phyloP scores from a whole-genome alignment of 495 filamentous ascomycete species.

The Podospora pseudoanserina region DNA sequence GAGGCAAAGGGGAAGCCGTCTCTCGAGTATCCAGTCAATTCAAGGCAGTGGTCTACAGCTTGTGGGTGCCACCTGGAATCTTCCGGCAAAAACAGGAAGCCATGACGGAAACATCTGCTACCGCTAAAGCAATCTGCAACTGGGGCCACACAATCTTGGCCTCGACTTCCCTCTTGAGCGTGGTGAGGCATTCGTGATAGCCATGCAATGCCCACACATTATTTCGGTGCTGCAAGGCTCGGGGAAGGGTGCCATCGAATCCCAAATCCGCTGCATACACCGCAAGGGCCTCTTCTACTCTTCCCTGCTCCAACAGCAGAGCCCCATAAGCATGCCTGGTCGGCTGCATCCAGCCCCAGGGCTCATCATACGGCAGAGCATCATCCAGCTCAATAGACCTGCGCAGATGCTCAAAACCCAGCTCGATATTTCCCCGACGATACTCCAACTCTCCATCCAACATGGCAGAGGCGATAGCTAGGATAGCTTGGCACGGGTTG shows the following conservation, averaged over 20 bases:
- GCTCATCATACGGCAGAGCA: conserved; percentile 60
- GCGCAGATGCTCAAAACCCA: conserved; percentile 53
- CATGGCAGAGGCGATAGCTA: conserved; percentile 58
- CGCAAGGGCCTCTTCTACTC: conserved; percentile 49
- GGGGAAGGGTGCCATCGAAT: conserved; percentile 49
- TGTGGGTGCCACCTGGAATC: not conserved
- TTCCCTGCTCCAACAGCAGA: conserved; percentile 58
- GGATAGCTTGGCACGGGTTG: conserved; percentile 58
- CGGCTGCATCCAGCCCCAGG: conserved; percentile 70
- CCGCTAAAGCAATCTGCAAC: conserved; percentile 47
- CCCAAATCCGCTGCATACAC: conserved; percentile 63
- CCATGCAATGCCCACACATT: conserved; percentile 70
- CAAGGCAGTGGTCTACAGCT: not conserved
- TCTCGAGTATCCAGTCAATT: no score
- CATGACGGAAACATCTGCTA: conserved; percentile 57
- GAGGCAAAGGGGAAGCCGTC: no score
- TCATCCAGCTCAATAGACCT: conserved; percentile 54
- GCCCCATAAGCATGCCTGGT: conserved; percentile 63
- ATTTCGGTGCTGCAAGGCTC: conserved; percentile 57
- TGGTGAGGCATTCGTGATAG: conserved; percentile 58
- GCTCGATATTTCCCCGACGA: conserved; percentile 51
- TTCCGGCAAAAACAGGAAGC: conserved; percentile 61
- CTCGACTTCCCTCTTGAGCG: conserved; percentile 47
- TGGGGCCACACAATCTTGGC: conserved; percentile 48
- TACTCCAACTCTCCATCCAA: conserved; percentile 67